These are phyloP conservation scores for Nemania sp. DNA, from an alignment of 2,329 filamentous ascomycete genomes.

Conservation along the genomic window DNA sequence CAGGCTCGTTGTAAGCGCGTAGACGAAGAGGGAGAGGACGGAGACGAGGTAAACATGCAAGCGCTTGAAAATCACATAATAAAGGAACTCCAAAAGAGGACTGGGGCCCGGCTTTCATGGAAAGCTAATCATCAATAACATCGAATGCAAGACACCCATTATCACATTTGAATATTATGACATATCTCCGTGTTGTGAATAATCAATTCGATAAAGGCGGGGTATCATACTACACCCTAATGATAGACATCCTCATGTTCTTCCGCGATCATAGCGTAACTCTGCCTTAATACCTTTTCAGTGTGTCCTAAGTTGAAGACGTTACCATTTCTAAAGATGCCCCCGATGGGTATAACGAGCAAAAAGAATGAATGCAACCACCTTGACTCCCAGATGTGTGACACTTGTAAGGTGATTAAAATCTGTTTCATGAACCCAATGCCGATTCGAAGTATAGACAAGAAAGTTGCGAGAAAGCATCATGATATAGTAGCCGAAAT, in stretches of 20 bases:
- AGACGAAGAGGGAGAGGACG: slow-evolving; percentile 11
- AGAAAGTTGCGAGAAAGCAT: slow-evolving; percentile 23
- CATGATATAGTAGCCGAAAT: slow-evolving; percentile 4
- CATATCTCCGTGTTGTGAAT: not conserved
- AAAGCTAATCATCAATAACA: not conserved
- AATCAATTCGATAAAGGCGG: not conserved
- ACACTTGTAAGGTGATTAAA: slow-evolving; percentile 16
- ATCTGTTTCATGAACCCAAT: not conserved
- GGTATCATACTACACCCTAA: not conserved
- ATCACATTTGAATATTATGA: not conserved
- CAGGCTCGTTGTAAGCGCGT: slow-evolving; percentile 4
- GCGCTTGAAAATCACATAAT: slow-evolving; percentile 18
- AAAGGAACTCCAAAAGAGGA: slow-evolving; percentile 18
- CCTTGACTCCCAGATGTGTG: slow-evolving; percentile 9
- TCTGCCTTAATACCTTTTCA: not conserved
- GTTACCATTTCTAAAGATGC: slow-evolving; percentile 26
- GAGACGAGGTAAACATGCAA: slow-evolving; percentile 17
- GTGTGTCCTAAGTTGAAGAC: slow-evolving; percentile 1
- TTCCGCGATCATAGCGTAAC: not conserved
- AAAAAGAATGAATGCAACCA: slow-evolving; percentile 28
- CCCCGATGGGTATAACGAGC: slow-evolving; percentile 7
- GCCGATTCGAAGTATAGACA: slow-evolving; percentile 18
- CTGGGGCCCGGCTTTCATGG: slow-evolving; percentile 11
- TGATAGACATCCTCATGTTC: not conserved
- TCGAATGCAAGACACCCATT: not conserved